A percentile compares a stretch with the other conserved stretches of the same genome.
phyloP scores from a whole-genome alignment of 2,329 filamentous ascomycete genomes.

The Curvularia verruculosa region DNA sequence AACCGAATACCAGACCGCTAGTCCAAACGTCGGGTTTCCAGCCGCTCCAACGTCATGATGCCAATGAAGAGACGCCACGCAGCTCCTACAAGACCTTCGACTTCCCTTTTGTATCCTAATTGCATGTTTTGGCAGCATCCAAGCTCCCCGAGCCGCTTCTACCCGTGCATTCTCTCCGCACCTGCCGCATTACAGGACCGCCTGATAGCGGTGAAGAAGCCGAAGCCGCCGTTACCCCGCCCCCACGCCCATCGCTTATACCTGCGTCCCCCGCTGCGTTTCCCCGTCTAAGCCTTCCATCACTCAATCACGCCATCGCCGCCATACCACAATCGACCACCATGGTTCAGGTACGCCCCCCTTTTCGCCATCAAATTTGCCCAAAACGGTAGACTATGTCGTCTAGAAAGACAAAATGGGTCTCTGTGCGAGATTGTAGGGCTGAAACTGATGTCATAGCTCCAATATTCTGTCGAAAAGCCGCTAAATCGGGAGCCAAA shows the following conservation, averaged over 20 bases:
- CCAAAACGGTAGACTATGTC: slow-evolving; percentile 27
- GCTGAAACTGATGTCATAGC: slow-evolving; percentile 36
- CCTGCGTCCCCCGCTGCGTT: slow-evolving; percentile 15
- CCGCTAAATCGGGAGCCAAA: slow-evolving; percentile 58
- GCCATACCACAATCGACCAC: slow-evolving; percentile 30
- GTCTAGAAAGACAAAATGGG: not conserved
- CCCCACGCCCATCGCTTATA: slow-evolving; percentile 19
- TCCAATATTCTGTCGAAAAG: slow-evolving; percentile 52
- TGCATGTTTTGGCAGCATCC: not conserved
- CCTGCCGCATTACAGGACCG: not conserved
- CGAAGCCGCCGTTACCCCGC: slow-evolving; percentile 14
- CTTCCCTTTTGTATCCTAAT: not conserved
- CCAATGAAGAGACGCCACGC: not conserved
- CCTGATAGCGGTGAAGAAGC: slow-evolving; percentile 1
- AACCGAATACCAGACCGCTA: not conserved
- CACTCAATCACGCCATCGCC: slow-evolving; percentile 38
- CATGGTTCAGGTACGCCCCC: slow-evolving; percentile 36
- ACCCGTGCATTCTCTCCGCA: not conserved
- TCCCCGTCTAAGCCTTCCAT: slow-evolving; percentile 29
- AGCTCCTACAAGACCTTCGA: not conserved
- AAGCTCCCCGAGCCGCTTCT: slow-evolving; percentile 4
- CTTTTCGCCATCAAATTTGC: slow-evolving; percentile 18
- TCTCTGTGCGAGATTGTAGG: slow-evolving; percentile 1
- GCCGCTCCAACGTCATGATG: not conserved
- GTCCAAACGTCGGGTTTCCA: not conserved